Conservation (phyloP, 495 filamentous ascomycete species). For the Darksidea phi region DNA sequence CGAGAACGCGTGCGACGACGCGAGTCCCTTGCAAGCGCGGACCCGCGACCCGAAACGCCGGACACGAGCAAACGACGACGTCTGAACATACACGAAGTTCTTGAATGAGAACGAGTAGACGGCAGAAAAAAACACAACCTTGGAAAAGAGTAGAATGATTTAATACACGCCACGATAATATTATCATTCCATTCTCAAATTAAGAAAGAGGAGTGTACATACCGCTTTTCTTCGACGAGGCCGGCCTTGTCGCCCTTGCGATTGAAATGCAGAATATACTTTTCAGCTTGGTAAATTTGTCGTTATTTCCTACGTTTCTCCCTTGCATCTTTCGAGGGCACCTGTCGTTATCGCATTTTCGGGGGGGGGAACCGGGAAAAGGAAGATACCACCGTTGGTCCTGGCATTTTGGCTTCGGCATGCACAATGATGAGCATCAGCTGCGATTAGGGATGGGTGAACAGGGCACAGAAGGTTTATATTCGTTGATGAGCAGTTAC, state of each 20-base stretch:
- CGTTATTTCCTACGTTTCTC: too few relatives aligned
- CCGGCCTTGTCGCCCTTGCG: conserved; percentile 27
- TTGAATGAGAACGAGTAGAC: conserved; percentile 20
- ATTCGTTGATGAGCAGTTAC: too few relatives aligned
- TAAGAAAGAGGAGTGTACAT: background rate
- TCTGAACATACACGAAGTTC: conserved; percentile 38
- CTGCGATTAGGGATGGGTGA: too few relatives aligned
- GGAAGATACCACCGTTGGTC: conserved; percentile 9
- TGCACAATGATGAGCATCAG: too few relatives aligned
- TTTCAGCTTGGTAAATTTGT: too few relatives aligned
- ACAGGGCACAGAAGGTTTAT: too few relatives aligned
- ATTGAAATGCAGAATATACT: too few relatives aligned
- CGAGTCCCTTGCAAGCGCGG: conserved; percentile 16
- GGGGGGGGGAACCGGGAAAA: background rate
- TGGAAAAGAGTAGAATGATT: too few relatives aligned
- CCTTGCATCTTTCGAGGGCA: too few relatives aligned
- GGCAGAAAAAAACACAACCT: background rate
- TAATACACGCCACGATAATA: background rate
- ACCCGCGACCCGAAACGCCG: conserved; percentile 27
- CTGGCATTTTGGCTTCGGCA: conserved; percentile 5
- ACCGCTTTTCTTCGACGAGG: conserved; percentile 1
- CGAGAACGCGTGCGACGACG: conserved; percentile 30
- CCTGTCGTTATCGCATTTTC: background rate
- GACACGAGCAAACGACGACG: conserved; percentile 35
- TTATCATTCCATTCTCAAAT: background rate